These are phyloP conservation scores for Diplocarpon rosae DNA, from an alignment of 2,329 filamentous ascomycete species.

Conservation along the genomic window DNA sequence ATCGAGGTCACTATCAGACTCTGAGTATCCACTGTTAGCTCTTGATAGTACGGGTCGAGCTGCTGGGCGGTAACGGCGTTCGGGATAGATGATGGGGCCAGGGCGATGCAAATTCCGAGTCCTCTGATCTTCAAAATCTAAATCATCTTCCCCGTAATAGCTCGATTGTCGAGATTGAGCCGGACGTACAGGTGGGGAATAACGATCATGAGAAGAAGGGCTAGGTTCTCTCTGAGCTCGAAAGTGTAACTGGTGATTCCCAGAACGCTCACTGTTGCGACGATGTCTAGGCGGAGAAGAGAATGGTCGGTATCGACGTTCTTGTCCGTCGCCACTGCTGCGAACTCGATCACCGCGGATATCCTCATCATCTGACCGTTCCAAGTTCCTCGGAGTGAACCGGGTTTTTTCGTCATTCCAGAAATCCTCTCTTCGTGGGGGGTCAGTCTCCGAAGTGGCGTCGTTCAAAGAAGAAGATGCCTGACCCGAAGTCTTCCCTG, in stretches of 20 bases:
- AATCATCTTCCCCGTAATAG: not conserved
- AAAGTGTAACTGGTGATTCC: too few relatives aligned
- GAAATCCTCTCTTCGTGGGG: too few relatives aligned
- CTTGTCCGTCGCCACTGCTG: not conserved
- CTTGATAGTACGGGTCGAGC: too few relatives aligned
- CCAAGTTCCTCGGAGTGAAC: too few relatives aligned
- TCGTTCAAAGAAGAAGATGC: too few relatives aligned
- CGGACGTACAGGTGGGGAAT: not conserved
- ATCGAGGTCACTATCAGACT: too few relatives aligned
- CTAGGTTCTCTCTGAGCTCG: not conserved
- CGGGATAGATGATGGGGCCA: not conserved
- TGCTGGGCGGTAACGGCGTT: not conserved
- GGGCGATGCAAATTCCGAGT: not conserved
- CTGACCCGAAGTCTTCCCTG: too few relatives aligned
- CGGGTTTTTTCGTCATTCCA: too few relatives aligned
- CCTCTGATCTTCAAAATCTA: not conserved
- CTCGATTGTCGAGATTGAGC: not conserved
- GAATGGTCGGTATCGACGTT: not conserved
- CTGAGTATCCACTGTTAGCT: too few relatives aligned
- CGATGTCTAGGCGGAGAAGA: not conserved
- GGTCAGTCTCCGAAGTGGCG: too few relatives aligned
- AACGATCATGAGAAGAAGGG: not conserved
- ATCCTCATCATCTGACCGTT: not conserved
- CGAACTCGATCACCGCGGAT: not conserved
- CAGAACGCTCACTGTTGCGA: not conserved